Evolutionary conservation across 371 early-diverging fungal genomes (phyloP).

Genomic region (Mortierella sp.): DNA sequence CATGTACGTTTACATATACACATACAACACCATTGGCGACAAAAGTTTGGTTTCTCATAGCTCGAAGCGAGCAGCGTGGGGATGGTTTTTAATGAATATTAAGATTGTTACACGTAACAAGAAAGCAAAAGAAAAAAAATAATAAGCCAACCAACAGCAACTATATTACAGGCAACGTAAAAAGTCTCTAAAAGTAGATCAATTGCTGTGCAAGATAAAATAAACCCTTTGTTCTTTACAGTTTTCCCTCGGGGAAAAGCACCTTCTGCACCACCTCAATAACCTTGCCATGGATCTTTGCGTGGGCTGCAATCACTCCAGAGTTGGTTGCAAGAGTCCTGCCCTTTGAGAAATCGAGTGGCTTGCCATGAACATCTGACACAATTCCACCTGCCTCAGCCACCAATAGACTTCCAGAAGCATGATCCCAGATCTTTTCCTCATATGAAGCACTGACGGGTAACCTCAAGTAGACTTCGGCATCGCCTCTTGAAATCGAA

Average conservation of each 20-base stretch:
- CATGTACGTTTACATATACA: too few relatives aligned
- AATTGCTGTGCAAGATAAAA: too few relatives aligned
- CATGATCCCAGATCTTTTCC: slow-evolving; percentile 99
- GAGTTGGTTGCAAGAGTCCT: slow-evolving; percentile 85
- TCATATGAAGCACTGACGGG: slow-evolving; percentile 84
- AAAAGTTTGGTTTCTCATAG: not conserved
- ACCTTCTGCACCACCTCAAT: slow-evolving; percentile 78
- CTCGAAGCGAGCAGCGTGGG: not conserved
- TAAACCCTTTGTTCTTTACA: slow-evolving; percentile 18
- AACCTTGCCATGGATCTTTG: slow-evolving; percentile 72
- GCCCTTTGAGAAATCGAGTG: slow-evolving; percentile 91
- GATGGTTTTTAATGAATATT: not conserved
- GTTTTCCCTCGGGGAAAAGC: slow-evolving; percentile 57
- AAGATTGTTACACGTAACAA: slow-evolving; percentile 1
- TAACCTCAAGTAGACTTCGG: slow-evolving; percentile 91
- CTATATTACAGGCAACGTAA: not conserved
- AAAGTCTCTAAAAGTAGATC: not conserved
- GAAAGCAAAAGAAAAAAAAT: not conserved
- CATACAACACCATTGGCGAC: too few relatives aligned
- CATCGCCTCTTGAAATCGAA: slow-evolving; percentile 89
- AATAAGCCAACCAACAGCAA: not conserved
- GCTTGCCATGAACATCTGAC: slow-evolving; percentile 85
- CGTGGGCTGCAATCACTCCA: slow-evolving; percentile 90
- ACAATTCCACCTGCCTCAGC: slow-evolving; percentile 96
- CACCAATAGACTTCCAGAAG: slow-evolving; percentile 90